These are phyloP conservation scores for Backusella sp. DNA, from an alignment of 192 early-diverging fungal genomes.

Conservation along the genomic window DNA sequence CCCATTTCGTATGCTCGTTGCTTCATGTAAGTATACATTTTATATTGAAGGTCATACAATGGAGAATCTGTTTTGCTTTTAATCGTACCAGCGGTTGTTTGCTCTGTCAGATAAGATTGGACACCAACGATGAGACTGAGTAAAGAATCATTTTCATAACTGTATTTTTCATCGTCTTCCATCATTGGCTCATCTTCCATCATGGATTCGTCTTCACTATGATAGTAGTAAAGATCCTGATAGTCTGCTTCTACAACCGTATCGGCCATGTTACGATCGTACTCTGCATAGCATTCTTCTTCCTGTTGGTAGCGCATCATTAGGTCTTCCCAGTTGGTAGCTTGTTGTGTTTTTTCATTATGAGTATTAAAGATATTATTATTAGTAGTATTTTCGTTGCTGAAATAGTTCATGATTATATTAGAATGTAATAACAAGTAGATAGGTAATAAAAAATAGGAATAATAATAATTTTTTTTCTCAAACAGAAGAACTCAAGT, in stretches of 20 bases:
- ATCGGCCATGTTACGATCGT: conserved; percentile 19
- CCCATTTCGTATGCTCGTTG: conserved; percentile 31
- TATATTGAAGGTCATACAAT: conserved; percentile 34
- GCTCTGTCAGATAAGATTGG: conserved; percentile 25
- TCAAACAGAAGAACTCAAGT: neutral
- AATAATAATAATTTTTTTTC: neutral
- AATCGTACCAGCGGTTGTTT: conserved; percentile 4
- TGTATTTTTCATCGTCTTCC: conserved; percentile 13
- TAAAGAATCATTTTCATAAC: conserved; percentile 23
- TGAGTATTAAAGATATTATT: neutral
- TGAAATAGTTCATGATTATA: conserved; percentile 5
- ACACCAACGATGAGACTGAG: conserved; percentile 32
- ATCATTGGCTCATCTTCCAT: conserved; percentile 6
- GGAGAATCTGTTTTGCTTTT: conserved; percentile 24
- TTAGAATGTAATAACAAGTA: too few species aligned
- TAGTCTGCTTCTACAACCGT: conserved; percentile 16
- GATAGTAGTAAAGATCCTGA: neutral
- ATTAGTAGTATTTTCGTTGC: neutral
- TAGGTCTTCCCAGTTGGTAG: neutral
- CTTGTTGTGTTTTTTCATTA: neutral
- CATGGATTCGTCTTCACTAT: neutral
- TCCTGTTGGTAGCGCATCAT: neutral
- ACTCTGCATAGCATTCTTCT: conserved; percentile 14
- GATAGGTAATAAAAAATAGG: neutral
- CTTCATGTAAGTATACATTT: conserved; percentile 35